A percentile compares a stretch with the other conserved stretches of the same genome.
These are phyloP conservation scores for Citrus inodora DNA, from an alignment of 345 rosid species.

Conservation along the genomic window DNA sequence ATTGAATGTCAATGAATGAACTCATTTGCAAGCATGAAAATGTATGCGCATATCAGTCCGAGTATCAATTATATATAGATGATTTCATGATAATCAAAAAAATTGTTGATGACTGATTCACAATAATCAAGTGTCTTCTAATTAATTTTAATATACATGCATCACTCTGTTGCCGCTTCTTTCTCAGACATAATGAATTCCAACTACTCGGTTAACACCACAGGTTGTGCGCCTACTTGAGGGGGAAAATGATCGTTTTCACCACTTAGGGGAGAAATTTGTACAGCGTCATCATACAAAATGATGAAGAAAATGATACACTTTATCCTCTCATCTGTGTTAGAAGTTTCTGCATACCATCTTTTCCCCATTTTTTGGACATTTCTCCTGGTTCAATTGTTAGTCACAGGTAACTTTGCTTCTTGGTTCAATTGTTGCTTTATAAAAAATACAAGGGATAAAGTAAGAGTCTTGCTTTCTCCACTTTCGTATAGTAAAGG, in stretches of 20 bases:
- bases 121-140: background rate
- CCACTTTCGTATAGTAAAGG: too few relatives aligned
- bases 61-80: too few relatives aligned
- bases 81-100: background rate
- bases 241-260: conserved; percentile 33
- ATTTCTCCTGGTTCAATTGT: background rate
- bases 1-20: too few relatives aligned
- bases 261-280: conserved; percentile 17
- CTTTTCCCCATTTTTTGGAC: background rate
- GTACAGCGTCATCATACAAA: conserved; percentile 17
- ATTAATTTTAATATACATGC: background rate
- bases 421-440: too few relatives aligned
- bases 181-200: background rate
- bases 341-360: background rate
- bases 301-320: background rate
- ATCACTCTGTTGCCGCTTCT: background rate
- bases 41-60: background rate
- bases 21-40: background rate
- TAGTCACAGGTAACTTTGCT: too few relatives aligned
- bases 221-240: conserved; percentile 56
- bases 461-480: too few relatives aligned
- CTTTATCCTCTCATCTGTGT: background rate
- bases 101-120: background rate
- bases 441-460: too few relatives aligned
- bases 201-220: background rate